Evolutionary conservation across 2,329 filamentous ascomycete genomes (phyloP), one percentile per base, ranked within the genome.

Genomic region (Stachybotrys elegans): DNA sequence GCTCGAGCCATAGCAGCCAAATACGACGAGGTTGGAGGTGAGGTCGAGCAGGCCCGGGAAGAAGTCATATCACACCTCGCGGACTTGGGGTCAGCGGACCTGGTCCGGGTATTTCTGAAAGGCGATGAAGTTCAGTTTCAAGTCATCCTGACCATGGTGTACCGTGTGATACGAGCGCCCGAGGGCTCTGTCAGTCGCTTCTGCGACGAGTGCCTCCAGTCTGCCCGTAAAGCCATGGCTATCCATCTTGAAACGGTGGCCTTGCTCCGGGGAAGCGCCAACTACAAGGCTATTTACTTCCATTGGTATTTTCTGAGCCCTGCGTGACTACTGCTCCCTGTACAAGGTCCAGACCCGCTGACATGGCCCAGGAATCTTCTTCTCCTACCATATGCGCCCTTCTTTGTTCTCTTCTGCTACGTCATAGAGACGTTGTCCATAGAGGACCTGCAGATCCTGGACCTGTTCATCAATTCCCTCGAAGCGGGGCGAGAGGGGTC

Each of bases 331-430:
- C n/a, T n/a, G n/a, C n/a, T n/a, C n/a, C n/a, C n/a, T n/a, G n/a
- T n/a, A n/a, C n/a, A n/a, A n/a, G n/a, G n/a, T n/a, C n/a, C n/a
- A n/a, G n/a, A n/a, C n/a, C n/a, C n/a, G n/a, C n/a, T 57, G 36
- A 58, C 45, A 3, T 25, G 9, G 14, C 1, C n/a, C 23, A 76
- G 75, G 75, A 72, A 71, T n/a, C 59, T 79, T 21, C 63, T 80
- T 19, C 67, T 79, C 48, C 72, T 73, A 3, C 79, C 78, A 0
- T 81, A 82, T 52, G 73, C 76, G 1, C 78, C 78, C 1, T 79
- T 80, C 52, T 78, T 79, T 43, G 73, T 80, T 21, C 63, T 81
- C 21, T 81, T 83, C 58, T 78, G 75, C 54, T 72, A 76, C 47
- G 65, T 78, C 43, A 72, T 79, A 38, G 76, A 82, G 53, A 75